phyloP scores from a whole-genome alignment of 2,329 filamentous ascomycete species.

The Xylaria sp. region DNA sequence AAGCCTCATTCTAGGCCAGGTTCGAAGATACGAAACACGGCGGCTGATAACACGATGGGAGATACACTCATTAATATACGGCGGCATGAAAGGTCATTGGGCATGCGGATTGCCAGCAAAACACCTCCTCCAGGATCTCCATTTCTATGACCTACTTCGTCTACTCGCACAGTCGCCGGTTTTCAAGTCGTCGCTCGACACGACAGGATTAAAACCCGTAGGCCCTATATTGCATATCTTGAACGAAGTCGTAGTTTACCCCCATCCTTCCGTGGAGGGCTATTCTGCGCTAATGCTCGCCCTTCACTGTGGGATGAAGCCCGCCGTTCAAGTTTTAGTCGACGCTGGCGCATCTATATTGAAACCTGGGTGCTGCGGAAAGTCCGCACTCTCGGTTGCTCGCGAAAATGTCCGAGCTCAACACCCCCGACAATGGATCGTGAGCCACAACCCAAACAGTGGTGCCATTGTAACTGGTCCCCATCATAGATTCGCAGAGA shows the following conservation, averaged over 20 bases:
- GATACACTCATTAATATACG: not conserved
- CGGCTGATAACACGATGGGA: not conserved
- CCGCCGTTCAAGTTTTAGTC: slow-evolving; percentile 29
- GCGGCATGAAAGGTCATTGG: not conserved
- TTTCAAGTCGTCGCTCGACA: not conserved
- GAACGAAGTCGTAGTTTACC: not conserved
- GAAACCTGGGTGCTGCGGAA: slow-evolving; percentile 9
- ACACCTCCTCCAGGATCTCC: not conserved
- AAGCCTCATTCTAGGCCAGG: not conserved
- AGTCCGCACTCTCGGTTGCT: slow-evolving; percentile 30
- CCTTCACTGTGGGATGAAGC: slow-evolving; percentile 29
- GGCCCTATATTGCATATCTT: not conserved
- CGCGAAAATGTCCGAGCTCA: slow-evolving; percentile 12
- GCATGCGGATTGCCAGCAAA: not conserved
- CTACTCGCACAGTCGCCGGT: not conserved
- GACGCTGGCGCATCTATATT: slow-evolving; percentile 29
- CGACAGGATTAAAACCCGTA: not conserved
- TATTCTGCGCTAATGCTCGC: slow-evolving; percentile 30
- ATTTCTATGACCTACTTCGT: slow-evolving; percentile 10
- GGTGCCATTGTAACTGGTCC: too few species aligned
- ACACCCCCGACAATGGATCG: slow-evolving; percentile 21
- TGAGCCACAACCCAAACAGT: not conserved
- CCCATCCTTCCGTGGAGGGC: slow-evolving; percentile 10
- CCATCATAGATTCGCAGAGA: not conserved
- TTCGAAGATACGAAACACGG: slow-evolving; percentile 1